A percentile compares a stretch with the other conserved stretches of the same genome.
Evolutionary conservation across 192 early-diverging fungal genomes (phyloP).

Genomic region (Podila horticola): DNA sequence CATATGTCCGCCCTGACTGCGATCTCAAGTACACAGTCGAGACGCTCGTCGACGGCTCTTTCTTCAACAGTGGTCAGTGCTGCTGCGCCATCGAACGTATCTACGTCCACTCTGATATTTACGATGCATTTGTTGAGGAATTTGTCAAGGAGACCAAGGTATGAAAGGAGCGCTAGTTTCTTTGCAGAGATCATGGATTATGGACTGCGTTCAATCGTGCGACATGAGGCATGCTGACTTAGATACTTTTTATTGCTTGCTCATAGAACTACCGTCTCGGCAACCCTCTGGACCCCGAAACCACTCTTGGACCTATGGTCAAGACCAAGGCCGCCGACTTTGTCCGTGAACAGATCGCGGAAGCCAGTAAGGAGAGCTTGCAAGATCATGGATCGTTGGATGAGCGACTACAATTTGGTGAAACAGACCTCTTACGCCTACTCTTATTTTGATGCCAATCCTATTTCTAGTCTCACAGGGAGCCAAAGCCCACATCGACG

Average conservation of each 20-base stretch:
- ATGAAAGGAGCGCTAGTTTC: neutral
- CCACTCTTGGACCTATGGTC: conserved; percentile 83
- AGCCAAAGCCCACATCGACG: conserved; percentile 72
- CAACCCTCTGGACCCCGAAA: conserved; percentile 65
- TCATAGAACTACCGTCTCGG: conserved; percentile 71
- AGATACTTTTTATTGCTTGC: too few species aligned
- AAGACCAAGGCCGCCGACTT: conserved; percentile 70
- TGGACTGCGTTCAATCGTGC: too few species aligned
- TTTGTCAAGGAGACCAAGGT: conserved; percentile 66
- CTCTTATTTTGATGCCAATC: too few species aligned
- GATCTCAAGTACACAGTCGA: conserved; percentile 78
- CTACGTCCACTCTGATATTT: conserved; percentile 79
- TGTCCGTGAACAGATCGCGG: conserved; percentile 74
- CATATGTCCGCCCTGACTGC: conserved; percentile 79
- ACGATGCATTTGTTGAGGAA: conserved; percentile 75
- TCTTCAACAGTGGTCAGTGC: conserved; percentile 85
- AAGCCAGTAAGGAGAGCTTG: conserved; percentile 61
- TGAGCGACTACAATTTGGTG: neutral
- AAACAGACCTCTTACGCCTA: too few species aligned
- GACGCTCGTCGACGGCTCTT: conserved; percentile 81
- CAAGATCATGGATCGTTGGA: neutral
- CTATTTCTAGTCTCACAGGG: conserved; percentile 66
- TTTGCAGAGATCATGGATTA: neutral
- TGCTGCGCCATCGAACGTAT: conserved; percentile 86
- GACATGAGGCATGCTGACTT: neutral